Evolutionary conservation across 306 rosid genomes (phyloP).

Genomic region (Cicer pinnatifidum): DNA sequence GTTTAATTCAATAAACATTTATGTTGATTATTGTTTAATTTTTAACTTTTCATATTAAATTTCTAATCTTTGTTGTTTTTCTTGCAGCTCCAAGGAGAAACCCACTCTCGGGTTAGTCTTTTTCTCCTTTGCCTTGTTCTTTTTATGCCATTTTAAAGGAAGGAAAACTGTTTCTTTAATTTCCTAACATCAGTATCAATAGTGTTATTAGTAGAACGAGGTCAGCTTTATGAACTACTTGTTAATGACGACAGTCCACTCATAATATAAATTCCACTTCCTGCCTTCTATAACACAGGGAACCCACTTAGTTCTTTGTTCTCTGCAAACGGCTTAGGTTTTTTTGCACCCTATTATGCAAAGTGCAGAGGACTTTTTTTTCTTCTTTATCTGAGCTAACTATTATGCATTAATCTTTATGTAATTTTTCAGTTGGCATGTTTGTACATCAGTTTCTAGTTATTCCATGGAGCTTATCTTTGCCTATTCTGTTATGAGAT

Average conservation of each 20-base stretch:
- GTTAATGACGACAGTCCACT: neutral
- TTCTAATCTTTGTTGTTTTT: conserved; percentile 38
- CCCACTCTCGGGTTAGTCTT: conserved; percentile 96
- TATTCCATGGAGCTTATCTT: neutral
- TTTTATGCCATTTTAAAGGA: neutral
- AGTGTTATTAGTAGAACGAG: neutral
- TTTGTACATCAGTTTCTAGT: conserved; percentile 7
- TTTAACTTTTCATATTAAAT: neutral
- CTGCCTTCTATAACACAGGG: neutral
- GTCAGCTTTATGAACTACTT: neutral
- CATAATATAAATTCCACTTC: neutral
- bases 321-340: neutral
- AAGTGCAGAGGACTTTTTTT: neutral
- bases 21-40: neutral
- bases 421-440: neutral
- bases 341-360: neutral
- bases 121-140: neutral
- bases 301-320: neutral
- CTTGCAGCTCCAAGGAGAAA: conserved; percentile 98
- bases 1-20: neutral
- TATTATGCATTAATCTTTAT: neutral
- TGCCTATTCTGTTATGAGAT: neutral
- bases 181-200: neutral
- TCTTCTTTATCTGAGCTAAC: neutral
- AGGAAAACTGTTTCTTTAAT: no score